Evolutionary conservation across 257 asterid species (phyloP).

Genomic region (Perilla frutescens): DNA sequence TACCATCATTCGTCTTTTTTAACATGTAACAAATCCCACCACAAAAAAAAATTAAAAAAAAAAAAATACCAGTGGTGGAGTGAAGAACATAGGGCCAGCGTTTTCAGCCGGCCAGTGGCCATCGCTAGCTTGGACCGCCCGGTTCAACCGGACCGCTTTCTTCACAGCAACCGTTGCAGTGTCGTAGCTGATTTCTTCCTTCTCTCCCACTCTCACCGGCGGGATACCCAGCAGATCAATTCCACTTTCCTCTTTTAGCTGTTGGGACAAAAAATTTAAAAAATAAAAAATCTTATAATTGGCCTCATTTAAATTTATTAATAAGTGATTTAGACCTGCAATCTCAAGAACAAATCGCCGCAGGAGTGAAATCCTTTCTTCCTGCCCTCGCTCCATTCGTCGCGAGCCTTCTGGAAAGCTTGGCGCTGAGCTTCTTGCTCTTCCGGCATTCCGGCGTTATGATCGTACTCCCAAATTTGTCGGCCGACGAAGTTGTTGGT

Average conservation of each 20-base stretch:
- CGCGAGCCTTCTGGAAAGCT: slow-evolving; percentile 49
- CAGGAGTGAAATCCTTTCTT: slow-evolving; percentile 54
- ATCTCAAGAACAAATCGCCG: slow-evolving; percentile 58
- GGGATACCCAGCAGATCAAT: slow-evolving; percentile 55
- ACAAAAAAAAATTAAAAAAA: background rate
- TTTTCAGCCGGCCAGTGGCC: slow-evolving; percentile 90
- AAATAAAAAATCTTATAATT: too few relatives aligned
- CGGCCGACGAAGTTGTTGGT: slow-evolving; percentile 63
- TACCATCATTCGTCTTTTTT: too few relatives aligned
- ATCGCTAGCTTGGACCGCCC: slow-evolving; percentile 74
- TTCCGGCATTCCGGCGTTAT: slow-evolving; percentile 50
- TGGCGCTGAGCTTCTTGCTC: slow-evolving; percentile 45
- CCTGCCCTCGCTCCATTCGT: slow-evolving; percentile 40
- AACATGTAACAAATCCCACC: too few relatives aligned
- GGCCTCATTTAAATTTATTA: too few relatives aligned
- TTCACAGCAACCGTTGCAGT: slow-evolving; percentile 54
- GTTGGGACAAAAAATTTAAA: background rate
- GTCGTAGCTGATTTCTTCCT: slow-evolving; percentile 58
- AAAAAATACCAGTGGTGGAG: slow-evolving; percentile 43
- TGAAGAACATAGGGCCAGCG: slow-evolving; percentile 73
- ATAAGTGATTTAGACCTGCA: slow-evolving; percentile 41
- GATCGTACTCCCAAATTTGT: slow-evolving; percentile 65
- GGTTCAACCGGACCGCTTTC: slow-evolving; percentile 58
- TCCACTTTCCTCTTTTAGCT: slow-evolving; percentile 60
- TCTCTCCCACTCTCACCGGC: slow-evolving; percentile 53